Conservation (phyloP, 73 alveolate genomes). For the Symbiodinium pilosum region DNA sequence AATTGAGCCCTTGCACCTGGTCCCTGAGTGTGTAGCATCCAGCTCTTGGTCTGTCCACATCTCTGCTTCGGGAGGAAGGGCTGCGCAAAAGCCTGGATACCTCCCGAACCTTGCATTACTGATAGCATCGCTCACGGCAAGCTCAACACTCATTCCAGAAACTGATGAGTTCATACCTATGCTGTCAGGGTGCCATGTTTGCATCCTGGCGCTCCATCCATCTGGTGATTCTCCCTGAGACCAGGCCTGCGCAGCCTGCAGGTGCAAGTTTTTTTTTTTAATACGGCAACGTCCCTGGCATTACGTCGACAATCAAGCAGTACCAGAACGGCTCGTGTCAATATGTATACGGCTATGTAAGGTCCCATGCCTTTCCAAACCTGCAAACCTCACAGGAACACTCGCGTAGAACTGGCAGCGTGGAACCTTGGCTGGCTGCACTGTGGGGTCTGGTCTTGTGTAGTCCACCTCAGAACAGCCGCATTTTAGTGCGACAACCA, state of each 20-base stretch:
- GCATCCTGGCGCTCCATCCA: conserved; percentile 67
- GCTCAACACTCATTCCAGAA: no score
- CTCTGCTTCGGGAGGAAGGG: conserved; percentile 70
- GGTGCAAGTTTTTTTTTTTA: no score
- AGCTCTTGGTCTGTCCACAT: conserved; percentile 84
- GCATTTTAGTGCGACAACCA: not conserved
- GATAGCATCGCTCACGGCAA: not conserved
- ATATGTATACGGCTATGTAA: no score
- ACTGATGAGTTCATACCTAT: not conserved
- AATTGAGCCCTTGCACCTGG: not conserved
- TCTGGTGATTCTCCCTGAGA: conserved; percentile 18
- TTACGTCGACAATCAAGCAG: no score
- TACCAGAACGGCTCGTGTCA: no score
- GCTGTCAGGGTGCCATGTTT: conserved; percentile 22
- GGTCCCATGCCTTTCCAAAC: no score
- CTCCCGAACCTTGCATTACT: conserved; percentile 29
- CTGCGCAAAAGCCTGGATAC: conserved; percentile 56
- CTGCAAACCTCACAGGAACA: no score
- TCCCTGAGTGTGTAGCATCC: conserved; percentile 22
- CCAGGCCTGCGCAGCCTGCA: not conserved
- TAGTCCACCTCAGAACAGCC: not conserved
- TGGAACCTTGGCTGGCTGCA: not conserved
- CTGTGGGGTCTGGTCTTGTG: not conserved
- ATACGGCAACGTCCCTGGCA: no score
- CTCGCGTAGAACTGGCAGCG: not conserved